Conservation (phyloP, 768 basidiomycete species). For the Coprinellus micaceus region DNA sequence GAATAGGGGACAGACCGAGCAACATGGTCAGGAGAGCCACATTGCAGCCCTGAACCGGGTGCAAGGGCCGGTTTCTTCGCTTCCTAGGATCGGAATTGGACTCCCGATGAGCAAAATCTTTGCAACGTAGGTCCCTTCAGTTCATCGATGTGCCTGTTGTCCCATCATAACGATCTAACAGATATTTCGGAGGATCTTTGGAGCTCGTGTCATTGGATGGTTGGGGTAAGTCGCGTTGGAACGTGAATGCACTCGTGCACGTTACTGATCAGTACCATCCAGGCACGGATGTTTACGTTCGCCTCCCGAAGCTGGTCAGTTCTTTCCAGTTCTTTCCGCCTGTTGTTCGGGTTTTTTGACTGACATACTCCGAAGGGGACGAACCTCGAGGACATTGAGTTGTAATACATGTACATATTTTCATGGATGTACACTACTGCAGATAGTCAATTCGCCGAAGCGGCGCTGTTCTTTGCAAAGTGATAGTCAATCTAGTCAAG, state of each 20-base stretch:
- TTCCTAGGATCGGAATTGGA: constrained; percentile 74
- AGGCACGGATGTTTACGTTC: constrained; percentile 83
- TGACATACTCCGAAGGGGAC: constrained; percentile 53
- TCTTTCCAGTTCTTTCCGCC: background rate
- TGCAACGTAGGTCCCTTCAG: constrained; percentile 53
- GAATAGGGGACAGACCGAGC: constrained; percentile 27
- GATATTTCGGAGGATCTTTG: constrained; percentile 81
- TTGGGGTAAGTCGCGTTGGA: constrained; percentile 63
- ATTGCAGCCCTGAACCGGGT: background rate
- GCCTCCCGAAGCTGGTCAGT: constrained; percentile 75
- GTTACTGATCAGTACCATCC: background rate
- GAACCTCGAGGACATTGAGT: constrained; percentile 80
- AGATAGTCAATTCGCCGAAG: background rate
- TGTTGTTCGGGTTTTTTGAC: background rate
- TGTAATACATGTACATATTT: constrained; percentile 33
- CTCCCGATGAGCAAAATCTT: constrained; percentile 89
- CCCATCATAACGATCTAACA: constrained; percentile 19
- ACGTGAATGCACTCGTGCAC: background rate
- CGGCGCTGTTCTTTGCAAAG: constrained; percentile 1
- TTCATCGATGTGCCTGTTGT: background rate
- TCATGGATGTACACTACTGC: background rate
- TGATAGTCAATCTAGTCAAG: background rate
- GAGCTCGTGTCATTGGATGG: constrained; percentile 79
- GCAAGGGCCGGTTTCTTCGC: constrained; percentile 47
- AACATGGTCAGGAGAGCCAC: constrained; percentile 28